Conservation (phyloP, 495 filamentous ascomycete species). For the Podospora anserina region DNA sequence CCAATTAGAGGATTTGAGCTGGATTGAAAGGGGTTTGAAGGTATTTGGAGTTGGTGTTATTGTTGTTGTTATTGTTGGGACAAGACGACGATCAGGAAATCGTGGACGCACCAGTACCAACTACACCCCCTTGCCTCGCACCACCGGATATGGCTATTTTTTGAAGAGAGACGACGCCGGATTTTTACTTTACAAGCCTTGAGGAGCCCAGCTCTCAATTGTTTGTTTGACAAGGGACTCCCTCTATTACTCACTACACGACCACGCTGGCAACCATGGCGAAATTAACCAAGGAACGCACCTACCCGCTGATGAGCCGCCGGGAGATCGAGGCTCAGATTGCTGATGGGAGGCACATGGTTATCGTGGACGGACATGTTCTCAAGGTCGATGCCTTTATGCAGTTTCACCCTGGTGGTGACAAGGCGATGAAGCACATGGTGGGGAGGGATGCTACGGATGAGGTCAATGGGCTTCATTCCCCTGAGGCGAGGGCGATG, state of each 20-base stretch:
- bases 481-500: conserved; percentile 65
- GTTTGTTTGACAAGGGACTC: too few relatives aligned
- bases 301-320: conserved; percentile 55
- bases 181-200: too few relatives aligned
- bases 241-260: background rate
- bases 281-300: conserved; percentile 1
- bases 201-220: too few relatives aligned
- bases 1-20: background rate
- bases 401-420: conserved; percentile 85
- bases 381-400: conserved; percentile 86
- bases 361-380: conserved; percentile 78
- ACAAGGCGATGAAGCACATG: conserved; percentile 92
- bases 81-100: too few relatives aligned
- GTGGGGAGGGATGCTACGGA: conserved; percentile 95
- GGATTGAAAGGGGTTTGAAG: background rate
- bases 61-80: too few relatives aligned
- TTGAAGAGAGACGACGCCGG: too few relatives aligned
- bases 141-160: too few relatives aligned
- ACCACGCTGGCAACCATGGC: background rate
- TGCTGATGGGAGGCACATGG: conserved; percentile 74
- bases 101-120: too few relatives aligned
- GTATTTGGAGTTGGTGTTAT: background rate
- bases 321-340: conserved; percentile 83
- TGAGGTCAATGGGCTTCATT: conserved; percentile 88
- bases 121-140: too few relatives aligned